phyloP scores from a whole-genome alignment of 2,329 filamentous ascomycete species.

The Chaetomium globosum region DNA sequence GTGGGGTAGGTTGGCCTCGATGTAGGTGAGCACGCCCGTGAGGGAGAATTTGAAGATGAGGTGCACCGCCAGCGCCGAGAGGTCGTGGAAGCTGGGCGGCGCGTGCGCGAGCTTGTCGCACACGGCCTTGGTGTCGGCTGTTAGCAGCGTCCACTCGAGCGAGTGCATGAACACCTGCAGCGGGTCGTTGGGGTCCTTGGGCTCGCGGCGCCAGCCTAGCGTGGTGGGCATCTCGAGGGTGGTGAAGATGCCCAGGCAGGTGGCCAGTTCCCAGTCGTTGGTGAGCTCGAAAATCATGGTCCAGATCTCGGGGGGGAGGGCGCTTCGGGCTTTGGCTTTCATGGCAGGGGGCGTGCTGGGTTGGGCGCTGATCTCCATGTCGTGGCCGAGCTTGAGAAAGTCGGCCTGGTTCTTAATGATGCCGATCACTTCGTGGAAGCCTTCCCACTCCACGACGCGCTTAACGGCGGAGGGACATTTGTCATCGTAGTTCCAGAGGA shows the following conservation, averaged over 20 bases:
- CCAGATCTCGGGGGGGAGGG: constrained; percentile 84
- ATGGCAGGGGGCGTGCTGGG: constrained; percentile 39
- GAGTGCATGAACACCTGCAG: constrained; percentile 73
- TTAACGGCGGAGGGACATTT: constrained; percentile 43
- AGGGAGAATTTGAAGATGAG: constrained; percentile 91
- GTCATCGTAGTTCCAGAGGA: constrained; percentile 76
- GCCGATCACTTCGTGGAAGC: constrained; percentile 70
- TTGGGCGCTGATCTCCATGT: constrained; percentile 61
- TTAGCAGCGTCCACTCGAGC: constrained; percentile 83
- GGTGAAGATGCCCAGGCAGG: constrained; percentile 77
- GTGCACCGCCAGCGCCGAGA: constrained; percentile 81
- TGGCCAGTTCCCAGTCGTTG: constrained; percentile 88
- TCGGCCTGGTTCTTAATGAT: constrained; percentile 78
- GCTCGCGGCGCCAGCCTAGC: constrained; percentile 65
- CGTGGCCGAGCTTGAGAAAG: constrained; percentile 71
- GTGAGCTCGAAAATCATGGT: constrained; percentile 82
- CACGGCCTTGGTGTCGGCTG: constrained; percentile 68
- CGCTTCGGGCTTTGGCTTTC: constrained; percentile 44
- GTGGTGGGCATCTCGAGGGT: constrained; percentile 67
- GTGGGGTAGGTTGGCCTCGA: constrained; percentile 64
- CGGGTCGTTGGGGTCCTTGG: constrained; percentile 63
- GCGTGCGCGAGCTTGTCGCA: constrained; percentile 73
- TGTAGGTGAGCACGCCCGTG: constrained; percentile 72
- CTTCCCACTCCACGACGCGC: constrained; percentile 62
- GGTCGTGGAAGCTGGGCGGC: constrained; percentile 67